Evolutionary conservation across 176 grass and related monocot genomes (phyloP), one percentile per base, ranked within the genome.

Genomic region (Stipa capillata): DNA sequence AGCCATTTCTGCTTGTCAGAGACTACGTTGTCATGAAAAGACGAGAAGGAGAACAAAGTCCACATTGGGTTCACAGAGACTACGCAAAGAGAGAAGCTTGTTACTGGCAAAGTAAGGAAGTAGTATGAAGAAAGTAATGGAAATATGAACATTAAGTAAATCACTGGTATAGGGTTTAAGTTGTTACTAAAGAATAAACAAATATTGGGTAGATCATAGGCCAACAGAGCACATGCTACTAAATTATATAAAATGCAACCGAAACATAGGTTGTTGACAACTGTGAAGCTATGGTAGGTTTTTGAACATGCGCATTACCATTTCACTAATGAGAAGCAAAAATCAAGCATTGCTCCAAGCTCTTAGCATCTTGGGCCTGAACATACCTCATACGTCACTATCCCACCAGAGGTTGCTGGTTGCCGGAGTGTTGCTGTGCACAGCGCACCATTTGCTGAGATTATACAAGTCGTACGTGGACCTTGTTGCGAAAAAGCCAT

Each of bases 401-500:
- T 87, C 20, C 97, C 97, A 72, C 97, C 92, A 31, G 97, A 99
- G 45, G 88, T 96, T 74, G 97, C 97, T 81, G 97, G 86, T 72
- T 99, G 97, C 65, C 92, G 88, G 45, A 99, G 88, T 72, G 92
- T 95, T 83, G 91, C 97, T 68, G 91, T 91, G 85, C 88, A 86
- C 39, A 99, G 79, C 16, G 90, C 65, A 31, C 97, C 97, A 62
- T 93, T 99, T 69, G 97, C 97, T 57, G 97, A 96, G 86, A 99
- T 94, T 89, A 99, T 92, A 80, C 97, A 99, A 43, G 91, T 91
- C 28, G 92, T 96, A 8, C 92, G 90, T 49, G 90, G 88, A 51
- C 97, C 92, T 91, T 93, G 97, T 72, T 99, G 92, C 14, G 92
- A 91, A 87, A 99, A 98, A 2, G 92, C 84, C 92, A 99, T 91